phyloP scores from a whole-genome alignment of 2,329 filamentous ascomycete species.

The Microdochium nivale region DNA sequence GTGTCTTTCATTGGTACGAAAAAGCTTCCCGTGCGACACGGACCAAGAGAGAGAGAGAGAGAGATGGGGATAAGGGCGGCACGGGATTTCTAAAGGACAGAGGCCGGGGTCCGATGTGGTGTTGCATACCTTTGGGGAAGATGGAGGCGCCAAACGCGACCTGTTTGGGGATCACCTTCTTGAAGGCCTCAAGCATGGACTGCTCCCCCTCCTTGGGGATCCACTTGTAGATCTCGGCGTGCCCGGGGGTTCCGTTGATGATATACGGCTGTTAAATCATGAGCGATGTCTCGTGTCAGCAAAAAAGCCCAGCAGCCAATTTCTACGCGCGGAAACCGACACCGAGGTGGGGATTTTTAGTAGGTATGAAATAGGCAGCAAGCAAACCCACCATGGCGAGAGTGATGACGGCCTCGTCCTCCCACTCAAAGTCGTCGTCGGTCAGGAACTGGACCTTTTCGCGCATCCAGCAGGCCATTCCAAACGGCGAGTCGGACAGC shows the following conservation, averaged over 20 bases:
- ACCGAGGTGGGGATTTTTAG: too few species aligned
- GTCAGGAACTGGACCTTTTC: not conserved
- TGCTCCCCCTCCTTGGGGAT: not conserved
- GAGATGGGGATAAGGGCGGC: too few species aligned
- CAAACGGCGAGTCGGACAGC: not conserved
- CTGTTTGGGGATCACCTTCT: not conserved
- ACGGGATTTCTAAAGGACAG: too few species aligned
- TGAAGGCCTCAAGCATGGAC: not conserved
- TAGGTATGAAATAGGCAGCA: not conserved
- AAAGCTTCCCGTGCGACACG: too few species aligned
- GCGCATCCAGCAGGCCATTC: not conserved
- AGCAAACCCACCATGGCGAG: not conserved
- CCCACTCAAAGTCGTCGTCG: not conserved
- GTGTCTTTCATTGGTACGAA: too few species aligned
- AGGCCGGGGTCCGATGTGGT: not conserved
- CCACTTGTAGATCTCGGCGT: not conserved
- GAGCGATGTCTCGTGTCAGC: too few species aligned
- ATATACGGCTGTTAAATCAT: not conserved
- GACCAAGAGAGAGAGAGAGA: too few species aligned
- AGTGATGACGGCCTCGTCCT: not conserved
- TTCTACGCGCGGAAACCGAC: too few species aligned
- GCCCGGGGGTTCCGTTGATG: not conserved
- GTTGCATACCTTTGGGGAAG: not conserved
- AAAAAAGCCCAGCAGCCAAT: too few species aligned
- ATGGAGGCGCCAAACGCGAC: not conserved